Evolutionary conservation across 2,329 filamentous ascomycete species (phyloP).

Genomic region (Clarireedia paspali): DNA sequence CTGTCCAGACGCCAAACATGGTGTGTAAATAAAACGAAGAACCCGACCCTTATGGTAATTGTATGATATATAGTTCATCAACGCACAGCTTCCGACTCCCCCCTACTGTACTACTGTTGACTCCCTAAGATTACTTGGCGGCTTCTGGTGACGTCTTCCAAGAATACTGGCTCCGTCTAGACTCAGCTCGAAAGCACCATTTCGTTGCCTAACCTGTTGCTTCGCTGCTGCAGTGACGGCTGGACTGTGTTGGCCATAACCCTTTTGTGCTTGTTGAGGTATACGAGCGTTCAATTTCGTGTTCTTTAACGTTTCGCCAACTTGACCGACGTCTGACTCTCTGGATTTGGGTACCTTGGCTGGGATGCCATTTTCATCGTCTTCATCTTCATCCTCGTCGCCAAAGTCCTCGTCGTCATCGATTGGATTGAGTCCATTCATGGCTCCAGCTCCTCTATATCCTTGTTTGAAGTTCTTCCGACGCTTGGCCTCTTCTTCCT

Average conservation of each 20-base stretch:
- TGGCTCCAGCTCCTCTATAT: conserved; percentile 53
- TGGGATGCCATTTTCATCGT: conserved; percentile 44
- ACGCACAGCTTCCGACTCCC: neutral
- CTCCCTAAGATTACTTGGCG: conserved; percentile 25
- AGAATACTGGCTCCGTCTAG: conserved; percentile 85
- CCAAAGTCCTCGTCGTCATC: conserved; percentile 61
- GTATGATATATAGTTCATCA: conserved; percentile 1
- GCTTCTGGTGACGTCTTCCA: conserved; percentile 57
- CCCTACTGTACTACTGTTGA: conserved; percentile 17
- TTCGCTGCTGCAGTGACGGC: conserved; percentile 77
- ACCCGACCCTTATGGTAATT: conserved; percentile 2
- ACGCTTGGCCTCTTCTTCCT: conserved; percentile 92
- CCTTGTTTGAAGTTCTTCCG: conserved; percentile 75
- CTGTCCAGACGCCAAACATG: conserved; percentile 5
- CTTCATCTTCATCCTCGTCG: conserved; percentile 54
- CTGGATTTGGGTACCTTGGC: conserved; percentile 62
- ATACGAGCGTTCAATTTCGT: conserved; percentile 64
- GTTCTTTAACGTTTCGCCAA: conserved; percentile 83
- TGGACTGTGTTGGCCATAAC: conserved; percentile 85
- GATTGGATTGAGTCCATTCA: conserved; percentile 58
- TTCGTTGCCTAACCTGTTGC: conserved; percentile 64
- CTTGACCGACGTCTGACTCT: conserved; percentile 52
- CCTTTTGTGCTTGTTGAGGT: conserved; percentile 41
- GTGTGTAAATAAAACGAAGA: conserved; percentile 1
- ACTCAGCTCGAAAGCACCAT: conserved; percentile 84